Base-by-base conservation (phyloP, 495 filamentous ascomycete genomes). In the Penicillium cinerascens region DNA sequence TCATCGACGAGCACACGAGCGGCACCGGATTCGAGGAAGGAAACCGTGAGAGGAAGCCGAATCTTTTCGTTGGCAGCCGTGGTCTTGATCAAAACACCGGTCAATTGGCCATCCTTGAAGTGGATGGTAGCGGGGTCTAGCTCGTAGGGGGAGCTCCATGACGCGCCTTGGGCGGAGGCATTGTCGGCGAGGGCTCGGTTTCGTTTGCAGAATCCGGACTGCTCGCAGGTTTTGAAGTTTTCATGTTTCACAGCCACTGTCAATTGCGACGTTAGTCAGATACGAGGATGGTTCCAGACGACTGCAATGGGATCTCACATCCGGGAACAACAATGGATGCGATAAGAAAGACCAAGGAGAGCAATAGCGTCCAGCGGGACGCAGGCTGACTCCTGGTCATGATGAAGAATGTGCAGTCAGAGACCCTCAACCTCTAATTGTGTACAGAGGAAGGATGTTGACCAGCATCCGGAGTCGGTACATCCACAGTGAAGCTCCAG, bases 121-220 rank as follows among this genome's bases (percentile, higher is more conserved):
- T 76, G 82, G 46, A 95, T 74, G 6, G 87, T 85, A 2, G 84
- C 75, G 45, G 84, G 70, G 36, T 85, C 77, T 43, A 97, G 82
- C 59, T 80, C 80, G 70, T 97, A 98, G 1, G 92, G 91, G 15
- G 91, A 85, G 51, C 72, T 71, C 91, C 91, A 96, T 16, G 79
- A 75, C 37, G 82, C 76, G 44, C 82, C 83, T 27, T 78, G 61
- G 26, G 81, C 72, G 36, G 80, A 70, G 48, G 81, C 91, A 47
- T 82, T 76, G 66, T 97, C 91, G 53, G 95, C 95, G 63, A 86
- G 89, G 23, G 83, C 87, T 65, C 92, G 85, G 69, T 96, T 97
- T 50, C 93, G 90, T 64, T 88, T 89, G 71, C 95, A 97, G 77
- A 97, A 98, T 49, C 93, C 93, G 0, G 92, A 91, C 68, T 98